Evolutionary conservation across 305 asterid genomes (phyloP).

Genomic region (Solanum hybrid): DNA sequence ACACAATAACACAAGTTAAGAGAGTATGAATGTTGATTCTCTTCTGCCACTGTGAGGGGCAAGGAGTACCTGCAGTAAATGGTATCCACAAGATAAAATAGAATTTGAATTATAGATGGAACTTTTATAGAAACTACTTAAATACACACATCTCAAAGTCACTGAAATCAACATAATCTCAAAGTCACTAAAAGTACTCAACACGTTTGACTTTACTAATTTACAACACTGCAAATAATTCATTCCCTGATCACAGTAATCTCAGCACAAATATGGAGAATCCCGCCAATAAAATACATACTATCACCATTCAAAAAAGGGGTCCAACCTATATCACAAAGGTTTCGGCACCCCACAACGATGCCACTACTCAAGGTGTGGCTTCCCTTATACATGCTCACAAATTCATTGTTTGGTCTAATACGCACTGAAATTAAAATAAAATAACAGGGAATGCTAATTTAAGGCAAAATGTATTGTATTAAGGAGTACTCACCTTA

Average conservation of each 20-base stretch:
- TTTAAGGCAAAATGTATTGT: not conserved
- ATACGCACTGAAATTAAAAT: conserved; percentile 40
- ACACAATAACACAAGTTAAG: too few relatives aligned
- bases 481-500: conserved; percentile 32
- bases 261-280: conserved; percentile 73
- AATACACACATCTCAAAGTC: too few relatives aligned
- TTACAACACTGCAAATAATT: not conserved
- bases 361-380: conserved; percentile 61
- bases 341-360: conserved; percentile 58
- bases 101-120: too few relatives aligned
- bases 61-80: too few relatives aligned
- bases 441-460: not conserved
- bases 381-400: conserved; percentile 52
- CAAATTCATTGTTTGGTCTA: conserved; percentile 41
- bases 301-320: conserved; percentile 53
- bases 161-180: not conserved
- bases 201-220: not conserved
- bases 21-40: too few relatives aligned
- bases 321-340: conserved; percentile 51
- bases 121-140: too few relatives aligned
- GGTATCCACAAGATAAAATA: too few relatives aligned
- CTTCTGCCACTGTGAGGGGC: too few relatives aligned
- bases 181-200: not conserved
- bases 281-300: conserved; percentile 47
- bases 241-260: conserved; percentile 31